Evolutionary conservation across 352 stramenopile genomes (phyloP), one percentile per base, ranked within the genome.

Genomic region (Phytophthora macrochlamydospora): DNA sequence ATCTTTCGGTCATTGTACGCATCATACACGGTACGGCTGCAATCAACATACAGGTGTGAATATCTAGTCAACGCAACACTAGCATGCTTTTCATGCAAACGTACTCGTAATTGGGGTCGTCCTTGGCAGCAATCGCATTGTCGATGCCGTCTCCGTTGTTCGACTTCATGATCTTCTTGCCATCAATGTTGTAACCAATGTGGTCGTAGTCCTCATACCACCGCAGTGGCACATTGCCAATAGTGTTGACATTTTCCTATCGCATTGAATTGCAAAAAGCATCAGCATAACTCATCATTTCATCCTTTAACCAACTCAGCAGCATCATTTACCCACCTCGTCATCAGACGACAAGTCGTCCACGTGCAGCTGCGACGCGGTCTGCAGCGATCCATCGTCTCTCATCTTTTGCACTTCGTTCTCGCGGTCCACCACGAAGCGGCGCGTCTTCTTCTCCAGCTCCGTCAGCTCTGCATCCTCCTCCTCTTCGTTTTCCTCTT

Each of bases 191-290:
- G 85, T 99, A 99, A 55, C 98, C 98, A 75, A 99, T 98, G 83
- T 99, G 98, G 75, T 99, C 97, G 73, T 99, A 99, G 56, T 99
- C 98, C 60, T 99, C 98, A 69, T 99, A 99, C 98, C 98, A 99
- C 56, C 99, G 97, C 7, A 99, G 81, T 24, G 98, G 98, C 38
- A 99, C 97, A 68, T 98, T 97, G 51, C 97, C 97, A 63, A 99
- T 99, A 29, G 97, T 98, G 83, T 99, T 99, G 49, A 86, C 67
- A 56, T 82, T 92, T 66, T 98, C 96, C 67, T 97, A 76, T 6
- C 29, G 40, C 51, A 37, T 45, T 3, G 52, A 7, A 50, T 2
- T 52, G 18, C 12, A 29, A 49, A 43, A 40, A 29, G 18, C n/a
- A 29, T 51, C 5, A 62, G 12, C 35, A 40, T 40, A 11, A 6